Base-by-base conservation (phyloP, 305 asterid species). In the Striga hermonthica region DNA sequence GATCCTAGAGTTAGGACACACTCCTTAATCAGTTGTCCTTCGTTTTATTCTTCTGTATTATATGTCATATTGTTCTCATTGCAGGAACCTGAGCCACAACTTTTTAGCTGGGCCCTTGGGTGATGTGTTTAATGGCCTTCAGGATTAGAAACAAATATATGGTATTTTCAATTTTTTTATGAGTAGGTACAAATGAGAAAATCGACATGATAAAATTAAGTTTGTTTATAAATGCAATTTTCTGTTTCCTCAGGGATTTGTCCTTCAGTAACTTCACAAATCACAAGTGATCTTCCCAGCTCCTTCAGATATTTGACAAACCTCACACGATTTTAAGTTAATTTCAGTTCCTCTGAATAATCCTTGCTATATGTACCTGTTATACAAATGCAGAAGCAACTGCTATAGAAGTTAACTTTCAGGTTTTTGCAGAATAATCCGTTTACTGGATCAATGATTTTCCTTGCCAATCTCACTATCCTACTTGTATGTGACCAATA, bases 61-160 rank as follows among this genome's bases (percentile, higher is more conserved):
- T 60, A 11, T 72, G 41, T 47, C 69, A 11, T 7, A 39, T 52
- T 58, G 37, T 65, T 5, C 62, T 60, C 28, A 57, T 40, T 68
- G 70, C 89, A 92, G 97, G 84, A 92, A 89, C 64, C 56, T 89
- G 78, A 90, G 98, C 80, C 88, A 83, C 77, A 92, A 89, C 71
- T 64, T 43, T 5, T 63, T 89, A 49, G 77, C 87, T 43, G 98
- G 96, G 75, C 69, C 90, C 0, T 59, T 92, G 39, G 97, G 89
- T 61, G 84, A 87, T 69, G 75, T 89, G 74, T 89, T 87, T 65
- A 71, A 72, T 67, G 97, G 83, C 78, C 86, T 86, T 6, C 82
- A 62, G 70, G 78, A 76, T 75, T 81, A 89, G 48, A 75, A 60
- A 64, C 81, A 76, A 70, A 84, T 92, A 97, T 92, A 86, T 6